Conservation (phyloP, 108 stramenopile species). For the Cyclotella cryptica region DNA sequence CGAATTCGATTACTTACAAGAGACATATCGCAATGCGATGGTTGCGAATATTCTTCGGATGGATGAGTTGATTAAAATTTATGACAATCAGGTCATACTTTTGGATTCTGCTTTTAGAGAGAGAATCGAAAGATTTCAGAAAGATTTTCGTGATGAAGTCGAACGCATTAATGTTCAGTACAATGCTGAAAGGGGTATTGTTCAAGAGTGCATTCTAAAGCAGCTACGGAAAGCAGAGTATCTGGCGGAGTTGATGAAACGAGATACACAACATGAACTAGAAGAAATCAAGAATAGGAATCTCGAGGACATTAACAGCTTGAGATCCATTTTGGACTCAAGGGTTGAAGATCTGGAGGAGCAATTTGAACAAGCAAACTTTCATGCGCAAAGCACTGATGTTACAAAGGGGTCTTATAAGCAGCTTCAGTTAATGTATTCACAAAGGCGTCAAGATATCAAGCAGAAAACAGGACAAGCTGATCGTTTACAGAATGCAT, state of each 20-base stretch:
- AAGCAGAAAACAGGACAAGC: slow-evolving; percentile 27
- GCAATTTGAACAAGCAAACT: slow-evolving; percentile 36
- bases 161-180: slow-evolving; percentile 30
- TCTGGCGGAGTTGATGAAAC: slow-evolving; percentile 17
- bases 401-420: slow-evolving; percentile 28
- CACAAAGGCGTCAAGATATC: slow-evolving; percentile 38
- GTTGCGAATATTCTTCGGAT: slow-evolving; percentile 38
- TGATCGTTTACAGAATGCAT: slow-evolving; percentile 33
- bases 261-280: slow-evolving; percentile 40
- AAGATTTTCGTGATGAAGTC: slow-evolving; percentile 24
- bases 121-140: slow-evolving; percentile 29
- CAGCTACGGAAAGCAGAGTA: slow-evolving; percentile 29
- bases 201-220: slow-evolving; percentile 24
- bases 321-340: slow-evolving; percentile 28
- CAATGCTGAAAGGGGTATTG: slow-evolving; percentile 21
- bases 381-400: slow-evolving; percentile 37
- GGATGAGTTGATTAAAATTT: slow-evolving; percentile 38
- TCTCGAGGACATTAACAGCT: slow-evolving; percentile 26
- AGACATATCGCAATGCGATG: slow-evolving; percentile 38
- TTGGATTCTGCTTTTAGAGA: slow-evolving; percentile 40
- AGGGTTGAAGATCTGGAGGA: slow-evolving; percentile 38
- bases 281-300: slow-evolving; percentile 45
- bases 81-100: slow-evolving; percentile 42
- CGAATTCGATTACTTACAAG: slow-evolving; percentile 40
- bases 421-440: slow-evolving; percentile 39